Base-by-base conservation (phyloP, 352 stramenopile species). In the Blastocystis sp. region DNA sequence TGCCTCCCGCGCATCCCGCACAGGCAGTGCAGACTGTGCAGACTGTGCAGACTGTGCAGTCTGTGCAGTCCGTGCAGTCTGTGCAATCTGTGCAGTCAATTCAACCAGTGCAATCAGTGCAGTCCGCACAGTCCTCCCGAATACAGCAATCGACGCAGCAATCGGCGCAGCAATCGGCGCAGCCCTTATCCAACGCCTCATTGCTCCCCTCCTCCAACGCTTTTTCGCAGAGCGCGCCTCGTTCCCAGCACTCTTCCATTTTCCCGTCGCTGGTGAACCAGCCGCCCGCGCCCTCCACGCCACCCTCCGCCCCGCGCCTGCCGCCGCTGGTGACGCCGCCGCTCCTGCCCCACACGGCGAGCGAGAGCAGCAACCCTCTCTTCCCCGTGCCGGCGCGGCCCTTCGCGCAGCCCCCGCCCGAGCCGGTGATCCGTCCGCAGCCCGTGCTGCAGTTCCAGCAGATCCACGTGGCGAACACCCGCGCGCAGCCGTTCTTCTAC, bases 241-340 rank as follows among this genome's bases (percentile, higher is more conserved):
- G 28, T 34, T 34, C 28, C 28, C 28, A 34, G 28, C 28, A 34
- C 28, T 34, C 28, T 34, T 34, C 28, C 28, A 34, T 34, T 34
- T 34, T 34, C 28, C 28, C 28, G 28, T 34, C 28, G 28, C 28
- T 34, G 28, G 28, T 34, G 28, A 34, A 34, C 28, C 28, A 34
- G 28, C 28, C 28, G 28, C 28, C 28, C 28, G 28, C 28, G 0
- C 28, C 28, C 28, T 34, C 28, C 28, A 34, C 28, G 28, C 28
- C 28, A 34, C 28, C 28, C 19, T 34, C 38, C 19, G 66, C 43
- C 19, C 66, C 40, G 34, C 52, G 43, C n/a, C 3, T 21, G 10
- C 52, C 66, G n/a, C 2, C 4, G n/a, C 66, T 77, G 43, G 38
- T 61, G 38, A 77, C 66, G 43, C 66, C 66, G 43, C 66, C 66